Percentiles rank a stretch among this genome's conserved stretches.
phyloP scores from a whole-genome alignment of 352 stramenopile genomes.

The Phytophthora cryptogea region DNA sequence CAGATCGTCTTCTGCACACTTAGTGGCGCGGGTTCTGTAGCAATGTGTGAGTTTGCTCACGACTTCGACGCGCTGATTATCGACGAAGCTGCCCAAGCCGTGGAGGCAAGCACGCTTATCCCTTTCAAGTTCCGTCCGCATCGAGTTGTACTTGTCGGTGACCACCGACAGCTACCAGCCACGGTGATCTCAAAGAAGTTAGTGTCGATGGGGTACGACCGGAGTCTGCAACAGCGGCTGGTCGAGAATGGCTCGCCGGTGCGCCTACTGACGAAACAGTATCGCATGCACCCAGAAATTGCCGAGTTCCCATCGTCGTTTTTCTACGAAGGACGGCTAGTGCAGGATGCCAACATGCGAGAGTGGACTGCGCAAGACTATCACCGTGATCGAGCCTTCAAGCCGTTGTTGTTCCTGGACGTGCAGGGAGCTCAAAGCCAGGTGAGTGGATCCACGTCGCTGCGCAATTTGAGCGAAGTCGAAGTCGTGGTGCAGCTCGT shows the following conservation, averaged over 20 bases:
- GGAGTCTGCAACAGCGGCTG: conserved; percentile 97
- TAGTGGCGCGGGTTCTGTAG: conserved; percentile 74
- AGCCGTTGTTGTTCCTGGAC: conserved; percentile 72
- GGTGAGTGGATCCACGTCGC: conserved; percentile 70
- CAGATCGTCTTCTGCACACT: conserved; percentile 89
- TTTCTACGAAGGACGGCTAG: conserved; percentile 95
- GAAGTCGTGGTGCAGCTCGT: conserved; percentile 87
- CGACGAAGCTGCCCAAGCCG: conserved; percentile 97
- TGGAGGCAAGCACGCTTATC: conserved; percentile 97
- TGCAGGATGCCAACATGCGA: conserved; percentile 81
- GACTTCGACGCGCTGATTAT: conserved; percentile 97
- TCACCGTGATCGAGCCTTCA: conserved; percentile 47
- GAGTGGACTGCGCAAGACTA: conserved; percentile 79
- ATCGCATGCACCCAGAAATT: conserved; percentile 98
- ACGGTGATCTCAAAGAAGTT: conserved; percentile 95
- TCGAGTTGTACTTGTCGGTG: conserved; percentile 87
- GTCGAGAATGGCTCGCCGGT: conserved; percentile 81
- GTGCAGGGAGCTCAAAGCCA: conserved; percentile 71
- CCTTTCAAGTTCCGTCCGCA: conserved; percentile 93
- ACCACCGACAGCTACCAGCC: conserved; percentile 98
- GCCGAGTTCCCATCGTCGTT: conserved; percentile 93
- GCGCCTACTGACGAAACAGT: conserved; percentile 95
- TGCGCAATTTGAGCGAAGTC: conserved; percentile 81
- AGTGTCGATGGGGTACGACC: conserved; percentile 85
- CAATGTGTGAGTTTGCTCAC: conserved; percentile 89